Percentiles rank a stretch among this genome's conserved stretches.
Evolutionary conservation across 306 rosid genomes (phyloP).

Genomic region (Quercus bicolor): DNA sequence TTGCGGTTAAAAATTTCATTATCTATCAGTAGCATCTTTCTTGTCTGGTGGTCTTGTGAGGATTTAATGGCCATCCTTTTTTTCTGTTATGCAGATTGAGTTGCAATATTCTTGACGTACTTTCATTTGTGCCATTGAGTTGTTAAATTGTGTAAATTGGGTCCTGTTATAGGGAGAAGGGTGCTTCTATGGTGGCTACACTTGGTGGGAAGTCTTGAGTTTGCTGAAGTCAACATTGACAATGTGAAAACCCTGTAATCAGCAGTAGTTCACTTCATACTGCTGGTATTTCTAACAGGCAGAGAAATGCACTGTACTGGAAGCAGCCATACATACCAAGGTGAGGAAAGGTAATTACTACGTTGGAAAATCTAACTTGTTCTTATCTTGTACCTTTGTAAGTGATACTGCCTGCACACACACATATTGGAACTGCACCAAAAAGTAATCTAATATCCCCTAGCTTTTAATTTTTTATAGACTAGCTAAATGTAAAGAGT

Average conservation of each 20-base stretch:
- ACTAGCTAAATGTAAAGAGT: neutral
- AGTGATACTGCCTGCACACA: too few species aligned
- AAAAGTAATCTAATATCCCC: neutral
- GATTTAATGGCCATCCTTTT: too few species aligned
- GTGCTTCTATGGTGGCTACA: conserved; percentile 53
- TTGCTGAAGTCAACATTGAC: conserved; percentile 48
- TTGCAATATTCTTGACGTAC: too few species aligned
- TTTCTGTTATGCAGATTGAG: too few species aligned
- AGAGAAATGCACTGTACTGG: conserved; percentile 5
- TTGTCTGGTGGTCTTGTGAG: too few species aligned
- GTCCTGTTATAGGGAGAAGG: conserved; percentile 56
- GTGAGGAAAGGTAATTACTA: conserved; percentile 9
- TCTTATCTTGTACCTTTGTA: neutral
- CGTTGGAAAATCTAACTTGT: neutral
- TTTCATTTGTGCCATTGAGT: neutral
- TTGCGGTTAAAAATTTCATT: too few species aligned
- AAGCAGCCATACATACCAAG: too few species aligned
- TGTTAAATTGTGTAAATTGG: neutral
- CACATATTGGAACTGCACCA: neutral
- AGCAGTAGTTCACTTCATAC: conserved; percentile 86
- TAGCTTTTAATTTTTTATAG: neutral
- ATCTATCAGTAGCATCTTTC: too few species aligned
- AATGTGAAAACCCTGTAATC: conserved; percentile 49
- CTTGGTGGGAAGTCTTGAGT: conserved; percentile 61
- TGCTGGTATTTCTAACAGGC: conserved; percentile 83